Conservation (phyloP, 2,329 filamentous ascomycete species). For the Trichophyton schoenleinii region DNA sequence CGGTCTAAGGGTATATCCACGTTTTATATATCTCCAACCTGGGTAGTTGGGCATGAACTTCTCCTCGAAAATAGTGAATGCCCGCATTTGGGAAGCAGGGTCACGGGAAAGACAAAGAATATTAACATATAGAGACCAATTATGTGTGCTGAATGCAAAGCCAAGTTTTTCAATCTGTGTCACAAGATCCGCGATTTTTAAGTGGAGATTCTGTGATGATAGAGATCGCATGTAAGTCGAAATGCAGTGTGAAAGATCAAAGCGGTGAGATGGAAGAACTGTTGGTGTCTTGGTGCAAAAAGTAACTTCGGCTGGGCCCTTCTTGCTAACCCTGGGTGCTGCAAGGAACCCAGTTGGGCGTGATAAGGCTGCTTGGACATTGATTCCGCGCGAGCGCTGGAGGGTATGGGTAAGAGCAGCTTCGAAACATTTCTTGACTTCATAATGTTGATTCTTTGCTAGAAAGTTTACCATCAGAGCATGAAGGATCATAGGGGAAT, state of each 20-base stretch:
- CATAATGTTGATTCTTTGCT: slow-evolving; percentile 41
- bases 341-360: background rate
- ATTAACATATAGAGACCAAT: slow-evolving; percentile 70
- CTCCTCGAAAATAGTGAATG: slow-evolving; percentile 62
- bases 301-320: background rate
- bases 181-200: slow-evolving; percentile 41
- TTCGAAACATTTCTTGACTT: slow-evolving; percentile 55
- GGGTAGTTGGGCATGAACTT: slow-evolving; percentile 67
- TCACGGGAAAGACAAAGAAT: slow-evolving; percentile 49
- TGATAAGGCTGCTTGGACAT: slow-evolving; percentile 2
- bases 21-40: slow-evolving; percentile 48
- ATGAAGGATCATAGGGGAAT: slow-evolving; percentile 46
- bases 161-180: slow-evolving; percentile 49
- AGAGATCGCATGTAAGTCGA: slow-evolving; percentile 43
- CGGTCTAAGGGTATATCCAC: slow-evolving; percentile 23
- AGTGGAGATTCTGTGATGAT: slow-evolving; percentile 40
- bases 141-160: slow-evolving; percentile 60
- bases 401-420: slow-evolving; percentile 45
- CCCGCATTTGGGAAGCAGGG: slow-evolving; percentile 41
- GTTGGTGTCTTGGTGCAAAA: background rate
- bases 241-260: slow-evolving; percentile 38
- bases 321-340: background rate
- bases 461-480: slow-evolving; percentile 57
- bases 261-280: slow-evolving; percentile 32
- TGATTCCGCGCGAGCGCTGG: slow-evolving; percentile 26